phyloP scores from a whole-genome alignment of 345 rosid genomes.

The Citrus inodora region DNA sequence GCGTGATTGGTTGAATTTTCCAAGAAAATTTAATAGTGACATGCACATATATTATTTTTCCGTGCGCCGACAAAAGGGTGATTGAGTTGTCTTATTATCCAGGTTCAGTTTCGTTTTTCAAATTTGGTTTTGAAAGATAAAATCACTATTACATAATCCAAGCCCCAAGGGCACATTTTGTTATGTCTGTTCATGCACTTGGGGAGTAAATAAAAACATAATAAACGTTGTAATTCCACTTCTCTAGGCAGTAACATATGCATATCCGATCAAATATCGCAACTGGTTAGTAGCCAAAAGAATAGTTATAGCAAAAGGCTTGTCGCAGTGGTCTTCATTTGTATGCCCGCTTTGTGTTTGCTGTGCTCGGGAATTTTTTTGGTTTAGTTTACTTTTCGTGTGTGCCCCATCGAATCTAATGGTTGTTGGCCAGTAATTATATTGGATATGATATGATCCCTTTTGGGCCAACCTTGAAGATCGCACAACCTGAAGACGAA shows the following conservation, averaged over 20 bases:
- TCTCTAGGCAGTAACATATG: not conserved
- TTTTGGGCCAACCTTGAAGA: not conserved
- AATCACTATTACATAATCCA: not conserved
- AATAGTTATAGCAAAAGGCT: no score
- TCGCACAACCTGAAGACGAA: not conserved
- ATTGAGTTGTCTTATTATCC: conserved; percentile 8
- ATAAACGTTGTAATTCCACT: not conserved
- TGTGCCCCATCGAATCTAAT: not conserved
- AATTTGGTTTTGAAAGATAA: not conserved
- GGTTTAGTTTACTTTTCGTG: not conserved
- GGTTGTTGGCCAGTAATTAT: not conserved
- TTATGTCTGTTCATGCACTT: conserved; percentile 1
- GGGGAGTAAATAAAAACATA: not conserved
- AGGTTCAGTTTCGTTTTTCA: conserved; percentile 1
- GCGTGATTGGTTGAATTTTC: conserved; percentile 11
- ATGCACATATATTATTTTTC: no score
- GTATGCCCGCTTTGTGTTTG: not conserved
- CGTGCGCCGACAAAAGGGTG: no score
- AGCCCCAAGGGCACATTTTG: not conserved
- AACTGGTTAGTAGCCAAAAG: not conserved
- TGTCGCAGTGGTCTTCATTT: no score
- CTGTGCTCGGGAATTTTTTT: not conserved
- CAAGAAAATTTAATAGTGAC: not conserved
- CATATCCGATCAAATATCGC: not conserved
- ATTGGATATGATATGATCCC: no score